A percentile compares a stretch with the other conserved stretches of the same genome.
Conservation (phyloP, 1,284 basidiomycete genomes). For the Malassezia slooffiae region DNA sequence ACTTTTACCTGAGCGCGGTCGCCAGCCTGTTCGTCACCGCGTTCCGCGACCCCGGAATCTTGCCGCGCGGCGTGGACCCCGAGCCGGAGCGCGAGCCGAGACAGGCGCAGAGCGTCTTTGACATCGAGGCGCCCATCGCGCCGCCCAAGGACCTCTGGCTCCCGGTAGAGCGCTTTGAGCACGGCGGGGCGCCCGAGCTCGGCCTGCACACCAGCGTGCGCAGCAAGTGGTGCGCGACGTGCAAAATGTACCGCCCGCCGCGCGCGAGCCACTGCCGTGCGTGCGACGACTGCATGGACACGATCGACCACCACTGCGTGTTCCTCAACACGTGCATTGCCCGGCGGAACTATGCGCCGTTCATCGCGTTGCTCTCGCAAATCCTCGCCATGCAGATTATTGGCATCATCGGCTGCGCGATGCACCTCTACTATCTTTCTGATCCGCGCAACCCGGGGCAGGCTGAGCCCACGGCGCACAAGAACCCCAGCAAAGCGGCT, state of each 20-base stretch:
- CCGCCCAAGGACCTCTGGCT: constrained; percentile 22
- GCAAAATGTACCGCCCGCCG: constrained; percentile 40
- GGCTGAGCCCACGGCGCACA: constrained; percentile 6
- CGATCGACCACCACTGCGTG: constrained; percentile 46
- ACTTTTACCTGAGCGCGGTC: constrained; percentile 25
- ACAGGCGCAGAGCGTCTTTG: not conserved
- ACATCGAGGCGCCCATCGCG: constrained; percentile 3
- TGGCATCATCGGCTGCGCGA: constrained; percentile 13
- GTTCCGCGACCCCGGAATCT: constrained; percentile 39
- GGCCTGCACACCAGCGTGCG: constrained; percentile 18
- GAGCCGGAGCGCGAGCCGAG: constrained; percentile 34
- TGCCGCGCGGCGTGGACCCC: constrained; percentile 40
- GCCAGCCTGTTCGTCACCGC: constrained; percentile 38
- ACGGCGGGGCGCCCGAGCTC: constrained; percentile 3
- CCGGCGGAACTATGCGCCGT: constrained; percentile 41
- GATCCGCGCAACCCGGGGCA: constrained; percentile 7
- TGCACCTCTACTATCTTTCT: constrained; percentile 19
- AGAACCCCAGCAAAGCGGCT: constrained; percentile 13
- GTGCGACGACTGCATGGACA: constrained; percentile 46
- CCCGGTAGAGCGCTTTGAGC: constrained; percentile 20
- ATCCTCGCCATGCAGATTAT: constrained; percentile 4
- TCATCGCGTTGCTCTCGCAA: constrained; percentile 34
- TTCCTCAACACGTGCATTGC: constrained; percentile 47
- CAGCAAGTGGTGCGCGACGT: constrained; percentile 45
- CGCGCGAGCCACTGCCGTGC: constrained; percentile 42